Evolutionary conservation across 441 rosid species (phyloP), one percentile per base, ranked within the genome.

Genomic region (Kokia cookei): DNA sequence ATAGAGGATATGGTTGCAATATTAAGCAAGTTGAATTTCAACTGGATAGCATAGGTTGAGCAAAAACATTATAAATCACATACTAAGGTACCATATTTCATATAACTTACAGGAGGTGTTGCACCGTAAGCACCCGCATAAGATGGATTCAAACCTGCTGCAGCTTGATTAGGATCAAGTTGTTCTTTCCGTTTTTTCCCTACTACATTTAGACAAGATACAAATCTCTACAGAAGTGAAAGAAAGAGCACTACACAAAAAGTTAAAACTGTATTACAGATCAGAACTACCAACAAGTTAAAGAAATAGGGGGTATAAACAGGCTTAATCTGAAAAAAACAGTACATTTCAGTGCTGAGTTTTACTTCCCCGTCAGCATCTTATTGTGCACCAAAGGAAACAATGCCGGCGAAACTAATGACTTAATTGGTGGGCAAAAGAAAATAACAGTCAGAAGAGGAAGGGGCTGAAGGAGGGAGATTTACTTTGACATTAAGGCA

Each of bases 151-250:
- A 77, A 68, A 65, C 86, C 83, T 72, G 69, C 75, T 40, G 81
- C 92, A 50, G 73, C 79, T 74, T 83, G 95, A 77, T 85, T 80
- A 74, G 93, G 84, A 84, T 93, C 93, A 79, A 89, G 89, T 61
- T 93, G 98, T 47, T 96, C 97, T 79, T 89, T 93, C 77, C 80
- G 86, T 83, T 89, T 96, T 82, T 92, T 96, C 63, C 92, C 91
- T 86, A 83, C 87, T 82, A 65, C 57, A 40, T 19, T 64, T 15
- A 73, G 3, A 53, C 6, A 26, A 15, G 11, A 73, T 53, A 12
- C 0, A 64, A 35, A 73, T 51, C 13, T 40, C 61, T 37, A 12
- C 13, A 7, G 13, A 73, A 22, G 26, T 10, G 2, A 22, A 73
- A 35, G 47, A 59, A 27, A 58, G 66, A 45, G 60, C 40, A n/a